Base-by-base conservation (phyloP, 1,284 basidiomycete species). In the Lignosus rhinocerotis region DNA sequence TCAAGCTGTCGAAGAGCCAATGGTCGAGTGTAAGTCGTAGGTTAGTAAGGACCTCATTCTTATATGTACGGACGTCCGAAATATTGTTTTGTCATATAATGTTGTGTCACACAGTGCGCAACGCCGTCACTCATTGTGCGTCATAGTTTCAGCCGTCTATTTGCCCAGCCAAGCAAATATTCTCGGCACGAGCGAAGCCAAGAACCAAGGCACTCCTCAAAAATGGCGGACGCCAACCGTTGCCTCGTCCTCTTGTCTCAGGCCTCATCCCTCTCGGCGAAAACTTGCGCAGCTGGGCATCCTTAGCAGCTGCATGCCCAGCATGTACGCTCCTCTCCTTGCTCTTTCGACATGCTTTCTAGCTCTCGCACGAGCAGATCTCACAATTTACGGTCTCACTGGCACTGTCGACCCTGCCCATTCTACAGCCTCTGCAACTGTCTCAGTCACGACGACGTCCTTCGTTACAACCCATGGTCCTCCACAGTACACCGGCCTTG, bases 361-460 rank as follows among this genome's bases (percentile, higher is more conserved):
- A 12, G 44, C 19, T 25, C 31, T 38, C 8, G 56, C 42, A 5
- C 45, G 31, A 9, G 56, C 56, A 3, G 39, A 53, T 8, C 39
- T 58, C 56, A 58, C 56, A 14, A 49, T 58, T 25, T 58, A 58
- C 38, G 56, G 56, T 17, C 45, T 53, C 21, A 42, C 43, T 33
- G 56, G 56, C 32, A 58, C 56, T 21, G 21, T 52, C 30, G 38
- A 38, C 41, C 45, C 14, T 25, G 25, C 25, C 25, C 8, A 47
- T 8, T 49, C 48, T 21, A 16, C 17, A 30, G 42, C 14, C 21
- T 25, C 38, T 6, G 21, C 55, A 12, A 41, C 32, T 16, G 50
- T 16, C 11, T 11, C 31, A 16, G 16, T 41, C 10, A 33, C 56
- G 16, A 58, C 51, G 3, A 58, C 56, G 3, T 51, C 52, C 17